Evolutionary conservation across 208 protist genomes (phyloP).

Genomic region (Acanthamoeba lenticulata): DNA sequence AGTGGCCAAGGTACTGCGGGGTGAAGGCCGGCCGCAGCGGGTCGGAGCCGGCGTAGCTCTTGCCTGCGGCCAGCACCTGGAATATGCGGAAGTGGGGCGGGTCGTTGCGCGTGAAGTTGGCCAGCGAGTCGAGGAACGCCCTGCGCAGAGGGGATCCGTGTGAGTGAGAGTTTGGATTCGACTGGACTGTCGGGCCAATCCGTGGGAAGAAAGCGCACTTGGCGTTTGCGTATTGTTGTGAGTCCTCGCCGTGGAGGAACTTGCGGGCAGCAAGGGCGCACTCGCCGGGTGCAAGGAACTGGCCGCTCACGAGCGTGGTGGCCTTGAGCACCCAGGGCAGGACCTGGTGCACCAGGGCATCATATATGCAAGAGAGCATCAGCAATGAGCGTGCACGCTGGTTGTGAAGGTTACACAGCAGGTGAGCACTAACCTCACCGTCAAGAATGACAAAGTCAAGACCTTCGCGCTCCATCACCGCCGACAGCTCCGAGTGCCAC

Average conservation of each 20-base stretch:
- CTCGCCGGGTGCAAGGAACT: slow-evolving; percentile 7
- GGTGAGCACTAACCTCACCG: not conserved
- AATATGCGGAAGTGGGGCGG: not conserved
- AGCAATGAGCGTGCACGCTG: not conserved
- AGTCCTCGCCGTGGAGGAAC: slow-evolving; percentile 1
- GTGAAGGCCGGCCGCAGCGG: not conserved
- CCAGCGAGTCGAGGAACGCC: not conserved
- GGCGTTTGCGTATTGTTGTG: not conserved
- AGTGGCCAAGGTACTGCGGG: slow-evolving; percentile 8
- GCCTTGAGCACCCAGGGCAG: slow-evolving; percentile 31
- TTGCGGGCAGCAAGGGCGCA: slow-evolving; percentile 1
- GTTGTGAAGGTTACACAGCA: not conserved
- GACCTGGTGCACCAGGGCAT: not conserved
- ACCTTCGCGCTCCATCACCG: not conserved
- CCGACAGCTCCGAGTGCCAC: slow-evolving; percentile 18
- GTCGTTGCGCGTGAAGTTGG: not conserved
- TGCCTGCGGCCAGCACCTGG: slow-evolving; percentile 8
- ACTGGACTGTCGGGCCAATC: not conserved
- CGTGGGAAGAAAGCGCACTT: not conserved
- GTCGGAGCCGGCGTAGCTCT: not conserved
- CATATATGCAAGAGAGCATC: not conserved
- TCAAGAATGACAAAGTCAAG: slow-evolving; percentile 30
- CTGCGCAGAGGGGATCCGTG: not conserved
- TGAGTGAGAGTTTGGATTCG: too few species aligned
- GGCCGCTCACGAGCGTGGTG: not conserved